Conservation (phyloP, 805 yeast species). For the Candida koratica region DNA sequence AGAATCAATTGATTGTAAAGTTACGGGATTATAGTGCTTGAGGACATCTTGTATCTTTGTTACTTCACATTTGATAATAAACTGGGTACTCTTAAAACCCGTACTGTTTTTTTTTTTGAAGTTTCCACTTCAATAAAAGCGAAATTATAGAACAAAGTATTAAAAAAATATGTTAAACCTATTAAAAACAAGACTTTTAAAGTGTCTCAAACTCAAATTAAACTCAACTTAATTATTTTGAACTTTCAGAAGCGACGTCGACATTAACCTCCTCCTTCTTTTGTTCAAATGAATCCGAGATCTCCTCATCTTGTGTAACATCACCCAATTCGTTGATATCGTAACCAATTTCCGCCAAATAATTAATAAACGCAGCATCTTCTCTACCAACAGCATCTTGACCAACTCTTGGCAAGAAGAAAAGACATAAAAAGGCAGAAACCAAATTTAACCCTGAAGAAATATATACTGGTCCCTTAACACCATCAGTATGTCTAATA, state of each 20-base stretch:
- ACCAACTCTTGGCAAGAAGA: slow-evolving; percentile 75
- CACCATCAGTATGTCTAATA: slow-evolving; percentile 51
- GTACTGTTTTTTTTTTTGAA: neutral
- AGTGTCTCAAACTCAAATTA: no score
- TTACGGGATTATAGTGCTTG: slow-evolving; percentile 8
- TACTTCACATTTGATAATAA: no score
- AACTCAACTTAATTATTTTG: slow-evolving; percentile 6
- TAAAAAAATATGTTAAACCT: no score
- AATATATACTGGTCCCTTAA: slow-evolving; percentile 54
- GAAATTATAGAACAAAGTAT: no score
- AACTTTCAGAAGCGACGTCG: slow-evolving; percentile 8
- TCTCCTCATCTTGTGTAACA: slow-evolving; percentile 10
- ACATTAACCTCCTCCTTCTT: slow-evolving; percentile 7
- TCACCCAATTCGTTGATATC: slow-evolving; percentile 60
- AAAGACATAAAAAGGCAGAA: slow-evolving; percentile 64
- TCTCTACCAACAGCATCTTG: slow-evolving; percentile 80
- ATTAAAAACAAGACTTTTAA: no score
- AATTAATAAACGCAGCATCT: slow-evolving; percentile 66
- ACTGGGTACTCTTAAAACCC: no score
- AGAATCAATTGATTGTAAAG: slow-evolving; percentile 1
- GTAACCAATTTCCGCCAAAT: slow-evolving; percentile 64
- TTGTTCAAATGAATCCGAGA: neutral
- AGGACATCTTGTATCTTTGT: no score
- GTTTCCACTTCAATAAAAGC: no score
- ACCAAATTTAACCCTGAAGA: slow-evolving; percentile 73